Evolutionary conservation across 2,329 filamentous ascomycete species (phyloP), one percentile per base, ranked within the genome.

Genomic region (Pseudocercospora vitis): DNA sequence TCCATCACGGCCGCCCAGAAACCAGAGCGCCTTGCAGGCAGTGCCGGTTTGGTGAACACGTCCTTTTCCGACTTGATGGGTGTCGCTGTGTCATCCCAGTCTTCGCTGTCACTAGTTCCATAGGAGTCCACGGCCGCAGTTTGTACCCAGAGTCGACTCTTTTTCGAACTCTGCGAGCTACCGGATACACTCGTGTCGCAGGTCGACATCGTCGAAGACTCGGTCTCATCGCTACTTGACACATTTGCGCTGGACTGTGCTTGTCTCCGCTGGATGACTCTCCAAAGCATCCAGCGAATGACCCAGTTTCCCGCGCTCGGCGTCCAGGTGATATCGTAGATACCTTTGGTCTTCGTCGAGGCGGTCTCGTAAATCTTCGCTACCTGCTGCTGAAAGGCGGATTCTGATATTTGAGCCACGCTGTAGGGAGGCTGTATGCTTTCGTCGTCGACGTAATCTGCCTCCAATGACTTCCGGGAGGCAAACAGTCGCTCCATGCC

Each of bases 201-300:
- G 8, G 45, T 52, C n/a, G 59, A 58, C 19, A 48, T 31, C 14
- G 45, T 50, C 16, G 57, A 62, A 40, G 28, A 52, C 14, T 55
- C 53, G 8, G 55, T 55, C 16, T 60, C 59, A 16, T 39, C 55
- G 7, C 53, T 47, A 28, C 55, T 62, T 45, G 55, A 58, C 4
- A 46, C 28, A 12, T 51, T 55, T 2, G 40, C 37, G 18, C 19
- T n/a, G 14, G 52, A 53, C 11, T 37, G 50, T 21, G 31, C 21
- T 21, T 56, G 48, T 16, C 47, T 48, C 18, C 32, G 21, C 23
- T 53, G 53, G n/a, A 62, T 44, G 33, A 60, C 55, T n/a, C 56
- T 48, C 59, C 59, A 62, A 3, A 62, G 52, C 57, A 62, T 58
- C 59, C 59, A 62, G 8, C 57, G 55, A 21, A 62, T 60, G 16